phyloP scores from a whole-genome alignment of 805 yeast species.

The Hanseniaspora vineae region DNA sequence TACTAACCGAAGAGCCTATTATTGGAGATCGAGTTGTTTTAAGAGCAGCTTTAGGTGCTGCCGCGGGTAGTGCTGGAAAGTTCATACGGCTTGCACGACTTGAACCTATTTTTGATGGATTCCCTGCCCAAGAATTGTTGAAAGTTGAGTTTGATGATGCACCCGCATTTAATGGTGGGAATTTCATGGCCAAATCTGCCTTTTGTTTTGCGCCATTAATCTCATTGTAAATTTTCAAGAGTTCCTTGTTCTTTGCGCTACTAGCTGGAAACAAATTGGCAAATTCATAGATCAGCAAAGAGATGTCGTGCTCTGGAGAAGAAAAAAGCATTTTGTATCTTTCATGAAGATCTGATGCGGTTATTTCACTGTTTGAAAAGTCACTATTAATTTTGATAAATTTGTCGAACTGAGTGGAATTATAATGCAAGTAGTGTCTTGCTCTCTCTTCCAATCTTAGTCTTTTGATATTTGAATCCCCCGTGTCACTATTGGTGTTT shows the following conservation, averaged over 20 bases:
- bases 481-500: slow-evolving; percentile 24
- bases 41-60: slow-evolving; percentile 6
- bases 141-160: slow-evolving; percentile 10
- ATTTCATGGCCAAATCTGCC: slow-evolving; percentile 7
- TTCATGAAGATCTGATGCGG: slow-evolving; percentile 34
- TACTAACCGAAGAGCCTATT: background rate
- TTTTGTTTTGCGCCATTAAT: slow-evolving; percentile 14
- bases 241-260: slow-evolving; percentile 32
- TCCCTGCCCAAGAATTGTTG: slow-evolving; percentile 21
- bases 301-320: slow-evolving; percentile 21
- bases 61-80: slow-evolving; percentile 23
- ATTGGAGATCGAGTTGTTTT: slow-evolving; percentile 4
- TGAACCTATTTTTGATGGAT: slow-evolving; percentile 8
- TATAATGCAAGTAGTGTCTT: slow-evolving; percentile 56
- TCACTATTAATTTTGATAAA: slow-evolving; percentile 38
- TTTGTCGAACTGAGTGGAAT: slow-evolving; percentile 30
- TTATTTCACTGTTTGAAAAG: slow-evolving; percentile 33
- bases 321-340: slow-evolving; percentile 39
- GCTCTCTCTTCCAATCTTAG: slow-evolving; percentile 75
- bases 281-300: slow-evolving; percentile 46
- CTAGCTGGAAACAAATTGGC: slow-evolving; percentile 39
- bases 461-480: slow-evolving; percentile 34
- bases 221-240: slow-evolving; percentile 20
- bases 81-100: slow-evolving; percentile 10
- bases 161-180: slow-evolving; percentile 14